Percentiles rank a stretch among this genome's conserved stretches.
Evolutionary conservation across 2,329 filamentous ascomycete species (phyloP).

Genomic region (Plectosphaerella sp.): DNA sequence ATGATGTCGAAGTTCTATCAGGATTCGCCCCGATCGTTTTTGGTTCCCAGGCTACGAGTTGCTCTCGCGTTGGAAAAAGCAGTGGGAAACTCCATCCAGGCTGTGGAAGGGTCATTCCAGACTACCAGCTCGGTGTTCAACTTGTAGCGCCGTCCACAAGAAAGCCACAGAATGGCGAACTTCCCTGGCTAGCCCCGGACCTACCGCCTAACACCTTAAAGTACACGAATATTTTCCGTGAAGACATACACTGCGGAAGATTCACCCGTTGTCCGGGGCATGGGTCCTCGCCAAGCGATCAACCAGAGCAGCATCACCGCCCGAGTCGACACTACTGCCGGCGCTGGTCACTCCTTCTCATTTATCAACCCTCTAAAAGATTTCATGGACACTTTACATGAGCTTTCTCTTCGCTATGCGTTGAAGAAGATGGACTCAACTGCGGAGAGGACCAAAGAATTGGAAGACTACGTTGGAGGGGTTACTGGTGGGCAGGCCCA

Average conservation of each 20-base stretch:
- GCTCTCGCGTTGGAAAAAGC: not conserved
- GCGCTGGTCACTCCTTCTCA: not conserved
- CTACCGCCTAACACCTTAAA: not conserved
- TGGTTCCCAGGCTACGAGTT: not conserved
- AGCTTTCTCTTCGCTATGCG: not conserved
- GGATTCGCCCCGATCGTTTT: not conserved
- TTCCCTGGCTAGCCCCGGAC: not conserved
- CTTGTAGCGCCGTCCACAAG: not conserved
- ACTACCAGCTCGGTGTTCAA: not conserved
- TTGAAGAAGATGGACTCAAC: not conserved
- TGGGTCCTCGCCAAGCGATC: not conserved
- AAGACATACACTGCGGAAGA: not conserved
- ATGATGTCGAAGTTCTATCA: not conserved
- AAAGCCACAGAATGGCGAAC: not conserved
- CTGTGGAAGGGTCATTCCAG: not conserved
- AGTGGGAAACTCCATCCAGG: not conserved
- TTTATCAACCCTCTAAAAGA: not conserved
- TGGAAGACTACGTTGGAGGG: not conserved
- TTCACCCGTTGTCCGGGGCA: not conserved
- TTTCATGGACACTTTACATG: not conserved
- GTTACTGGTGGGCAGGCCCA: not conserved
- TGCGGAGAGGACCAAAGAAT: not conserved
- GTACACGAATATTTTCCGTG: not conserved
- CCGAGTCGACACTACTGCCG: not conserved
- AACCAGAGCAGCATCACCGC: not conserved